Conservation (phyloP, 169 alveolate species). For the Plasmodium vivax region DNA sequence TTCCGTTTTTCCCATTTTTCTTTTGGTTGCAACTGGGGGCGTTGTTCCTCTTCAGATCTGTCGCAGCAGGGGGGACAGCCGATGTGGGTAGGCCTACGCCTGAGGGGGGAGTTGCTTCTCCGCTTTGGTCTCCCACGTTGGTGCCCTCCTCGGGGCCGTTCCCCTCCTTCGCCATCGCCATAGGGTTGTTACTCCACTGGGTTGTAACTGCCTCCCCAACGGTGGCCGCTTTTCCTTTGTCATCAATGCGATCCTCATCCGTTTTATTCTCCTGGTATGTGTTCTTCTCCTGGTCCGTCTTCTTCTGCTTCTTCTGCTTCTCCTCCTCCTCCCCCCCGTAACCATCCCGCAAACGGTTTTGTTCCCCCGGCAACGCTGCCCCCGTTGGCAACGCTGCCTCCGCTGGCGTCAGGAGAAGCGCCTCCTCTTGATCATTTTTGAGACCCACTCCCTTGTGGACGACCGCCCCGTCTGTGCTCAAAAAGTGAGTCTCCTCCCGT, state of each 20-base stretch:
- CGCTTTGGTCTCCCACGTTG: not conserved
- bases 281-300: too few species aligned
- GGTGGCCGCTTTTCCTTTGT: not conserved
- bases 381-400: not conserved
- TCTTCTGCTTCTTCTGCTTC: not conserved
- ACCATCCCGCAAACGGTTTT: not conserved
- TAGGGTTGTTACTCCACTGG: not conserved
- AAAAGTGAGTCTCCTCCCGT: conserved; percentile 12
- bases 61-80: not conserved
- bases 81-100: not conserved
- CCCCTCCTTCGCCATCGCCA: not conserved
- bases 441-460: not conserved
- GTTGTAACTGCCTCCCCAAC: not conserved
- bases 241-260: not conserved
- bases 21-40: not conserved
- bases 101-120: not conserved
- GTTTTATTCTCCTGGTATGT: too few species aligned
- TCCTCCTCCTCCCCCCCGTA: not conserved
- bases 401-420: not conserved
- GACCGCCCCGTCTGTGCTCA: not conserved
- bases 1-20: not conserved
- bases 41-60: not conserved
- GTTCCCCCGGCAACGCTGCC: not conserved
- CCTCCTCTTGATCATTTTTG: not conserved
- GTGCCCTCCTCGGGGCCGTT: not conserved